Conservation (phyloP, 2,329 filamentous ascomycete genomes). For the Thielaviopsis euricoi region DNA sequence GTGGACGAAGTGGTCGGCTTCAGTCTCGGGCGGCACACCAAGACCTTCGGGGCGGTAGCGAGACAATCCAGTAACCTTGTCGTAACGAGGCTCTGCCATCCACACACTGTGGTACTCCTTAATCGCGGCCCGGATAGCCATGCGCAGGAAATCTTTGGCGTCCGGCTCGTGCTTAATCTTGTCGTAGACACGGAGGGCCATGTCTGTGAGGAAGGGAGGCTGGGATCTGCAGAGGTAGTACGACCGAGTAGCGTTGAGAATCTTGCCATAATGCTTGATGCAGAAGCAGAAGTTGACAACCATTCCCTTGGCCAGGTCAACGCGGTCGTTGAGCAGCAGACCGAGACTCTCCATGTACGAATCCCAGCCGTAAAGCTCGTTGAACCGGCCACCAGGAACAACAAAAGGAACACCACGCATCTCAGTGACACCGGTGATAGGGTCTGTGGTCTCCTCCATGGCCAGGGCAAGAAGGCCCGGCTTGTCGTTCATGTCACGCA, state of each 20-base stretch:
- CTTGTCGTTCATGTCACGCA: slow-evolving; percentile 69
- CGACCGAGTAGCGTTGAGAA: slow-evolving; percentile 87
- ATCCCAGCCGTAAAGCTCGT: slow-evolving; percentile 97
- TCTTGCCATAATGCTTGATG: slow-evolving; percentile 96
- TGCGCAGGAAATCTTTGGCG: slow-evolving; percentile 63
- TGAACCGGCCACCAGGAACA: slow-evolving; percentile 94
- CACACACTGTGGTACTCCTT: slow-evolving; percentile 92
- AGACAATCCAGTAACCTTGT: slow-evolving; percentile 62
- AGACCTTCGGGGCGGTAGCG: slow-evolving; percentile 69
- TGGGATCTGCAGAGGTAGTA: slow-evolving; percentile 93
- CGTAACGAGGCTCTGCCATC: slow-evolving; percentile 62
- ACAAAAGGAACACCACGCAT: slow-evolving; percentile 78
- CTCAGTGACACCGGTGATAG: slow-evolving; percentile 50
- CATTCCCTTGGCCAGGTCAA: slow-evolving; percentile 84
- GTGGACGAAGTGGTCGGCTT: slow-evolving; percentile 72
- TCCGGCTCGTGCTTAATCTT: slow-evolving; percentile 76
- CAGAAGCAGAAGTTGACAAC: slow-evolving; percentile 95
- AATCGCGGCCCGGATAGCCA: slow-evolving; percentile 75
- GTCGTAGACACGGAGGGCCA: slow-evolving; percentile 87
- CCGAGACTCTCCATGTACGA: slow-evolving; percentile 97
- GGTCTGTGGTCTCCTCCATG: slow-evolving; percentile 61
- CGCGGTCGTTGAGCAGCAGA: slow-evolving; percentile 67
- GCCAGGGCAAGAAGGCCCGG: slow-evolving; percentile 81
- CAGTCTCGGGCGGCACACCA: slow-evolving; percentile 83
- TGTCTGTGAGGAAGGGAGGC: slow-evolving; percentile 92